phyloP scores from a whole-genome alignment of 139 green algal genomes.

The Edaphochlamys debaryana region DNA sequence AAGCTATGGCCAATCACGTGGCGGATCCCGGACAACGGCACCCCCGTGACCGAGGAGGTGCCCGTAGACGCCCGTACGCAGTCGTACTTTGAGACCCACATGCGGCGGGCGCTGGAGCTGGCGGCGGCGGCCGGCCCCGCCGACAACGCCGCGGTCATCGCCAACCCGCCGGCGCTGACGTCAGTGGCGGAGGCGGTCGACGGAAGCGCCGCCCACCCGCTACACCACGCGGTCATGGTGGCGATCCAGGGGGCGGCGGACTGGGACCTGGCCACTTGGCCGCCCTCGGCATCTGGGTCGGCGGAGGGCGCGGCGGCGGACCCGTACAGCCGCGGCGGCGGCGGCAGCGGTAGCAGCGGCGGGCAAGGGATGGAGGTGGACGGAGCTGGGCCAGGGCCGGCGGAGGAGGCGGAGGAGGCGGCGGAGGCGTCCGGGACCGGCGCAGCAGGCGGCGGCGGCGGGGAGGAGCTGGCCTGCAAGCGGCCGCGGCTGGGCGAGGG shows the following conservation, averaged over 20 bases:
- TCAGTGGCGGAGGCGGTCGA: constrained; percentile 58
- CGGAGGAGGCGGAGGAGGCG: not conserved
- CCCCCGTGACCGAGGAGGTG: constrained; percentile 19
- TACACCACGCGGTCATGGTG: constrained; percentile 85
- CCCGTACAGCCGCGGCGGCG: not conserved
- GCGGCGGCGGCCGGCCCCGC: constrained; percentile 2
- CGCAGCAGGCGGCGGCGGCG: not conserved
- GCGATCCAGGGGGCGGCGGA: constrained; percentile 72
- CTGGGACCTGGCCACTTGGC: constrained; percentile 71
- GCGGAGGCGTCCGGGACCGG: not conserved
- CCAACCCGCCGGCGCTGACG: constrained; percentile 58
- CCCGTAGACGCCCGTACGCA: constrained; percentile 25
- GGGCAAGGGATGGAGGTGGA: no score
- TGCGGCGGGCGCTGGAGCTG: constrained; percentile 54
- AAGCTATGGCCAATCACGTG: constrained; percentile 81
- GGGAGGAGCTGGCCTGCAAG: constrained; percentile 17
- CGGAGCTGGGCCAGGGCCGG: no score
- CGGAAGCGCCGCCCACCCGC: constrained; percentile 60
- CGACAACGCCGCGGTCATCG: constrained; percentile 75
- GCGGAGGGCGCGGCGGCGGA: not conserved
- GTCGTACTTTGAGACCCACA: constrained; percentile 58
- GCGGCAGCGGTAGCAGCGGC: no score
- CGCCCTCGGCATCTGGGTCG: not conserved
- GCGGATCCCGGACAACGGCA: constrained; percentile 59
- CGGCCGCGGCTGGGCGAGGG: constrained; percentile 3